Conservation (phyloP, 2,329 filamentous ascomycete genomes). For the Colletotrichum australisinense region DNA sequence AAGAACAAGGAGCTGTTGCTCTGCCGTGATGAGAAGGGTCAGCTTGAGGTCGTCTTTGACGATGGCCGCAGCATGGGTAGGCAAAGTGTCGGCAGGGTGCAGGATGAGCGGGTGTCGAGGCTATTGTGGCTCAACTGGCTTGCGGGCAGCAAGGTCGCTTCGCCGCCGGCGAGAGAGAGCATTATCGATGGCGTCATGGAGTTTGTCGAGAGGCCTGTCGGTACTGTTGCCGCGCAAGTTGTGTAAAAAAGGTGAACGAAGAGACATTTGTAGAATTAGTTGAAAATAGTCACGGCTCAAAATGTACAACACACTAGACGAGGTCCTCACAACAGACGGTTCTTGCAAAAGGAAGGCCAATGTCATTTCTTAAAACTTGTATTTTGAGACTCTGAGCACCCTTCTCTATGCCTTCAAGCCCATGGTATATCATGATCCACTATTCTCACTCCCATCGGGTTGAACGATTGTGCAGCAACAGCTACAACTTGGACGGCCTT, state of each 20-base stretch:
- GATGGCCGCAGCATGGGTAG: conserved; percentile 58
- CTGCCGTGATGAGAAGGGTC: conserved; percentile 73
- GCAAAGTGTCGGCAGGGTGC: conserved; percentile 75
- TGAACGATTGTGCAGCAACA: neutral
- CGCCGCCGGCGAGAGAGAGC: conserved; percentile 81
- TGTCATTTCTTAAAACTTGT: neutral
- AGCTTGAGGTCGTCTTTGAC: conserved; percentile 75
- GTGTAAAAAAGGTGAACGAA: conserved; percentile 44
- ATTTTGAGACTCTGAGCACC: neutral
- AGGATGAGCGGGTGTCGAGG: conserved; percentile 83
- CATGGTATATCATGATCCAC: conserved; percentile 22
- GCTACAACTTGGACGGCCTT: conserved; percentile 27
- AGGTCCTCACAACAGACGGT: neutral
- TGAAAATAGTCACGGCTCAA: conserved; percentile 6
- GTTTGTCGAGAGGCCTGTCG: conserved; percentile 88
- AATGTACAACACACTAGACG: conserved; percentile 38
- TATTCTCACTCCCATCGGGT: neutral
- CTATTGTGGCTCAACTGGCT: conserved; percentile 92
- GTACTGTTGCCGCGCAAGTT: conserved; percentile 86
- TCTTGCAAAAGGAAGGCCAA: too few relatives aligned
- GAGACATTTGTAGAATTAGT: conserved; percentile 37
- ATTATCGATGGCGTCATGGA: conserved; percentile 90
- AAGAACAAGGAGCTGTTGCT: conserved; percentile 85
- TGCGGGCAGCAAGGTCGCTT: conserved; percentile 86
- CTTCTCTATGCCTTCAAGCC: neutral